phyloP scores from a whole-genome alignment of 164 flowering plant species.

The Malania oleifera region DNA sequence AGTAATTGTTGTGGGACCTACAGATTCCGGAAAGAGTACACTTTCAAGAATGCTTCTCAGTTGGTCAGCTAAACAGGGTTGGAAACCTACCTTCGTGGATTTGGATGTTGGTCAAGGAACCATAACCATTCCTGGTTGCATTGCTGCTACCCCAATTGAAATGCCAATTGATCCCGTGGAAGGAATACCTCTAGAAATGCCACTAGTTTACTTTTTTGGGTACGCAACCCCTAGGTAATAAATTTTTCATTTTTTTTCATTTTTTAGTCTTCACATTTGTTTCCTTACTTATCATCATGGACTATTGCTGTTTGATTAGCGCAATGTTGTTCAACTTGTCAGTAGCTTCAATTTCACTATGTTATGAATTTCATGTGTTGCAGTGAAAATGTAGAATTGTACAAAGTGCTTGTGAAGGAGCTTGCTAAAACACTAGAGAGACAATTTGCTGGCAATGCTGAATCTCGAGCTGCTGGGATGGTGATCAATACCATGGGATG shows the following conservation, averaged over 20 bases:
- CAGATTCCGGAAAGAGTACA: conserved; percentile 93
- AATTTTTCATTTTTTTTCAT: neutral
- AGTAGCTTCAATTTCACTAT: neutral
- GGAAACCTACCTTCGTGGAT: conserved; percentile 95
- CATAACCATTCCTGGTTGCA: conserved; percentile 80
- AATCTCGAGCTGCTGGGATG: conserved; percentile 94
- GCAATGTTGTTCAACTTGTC: neutral
- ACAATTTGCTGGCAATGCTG: conserved; percentile 76
- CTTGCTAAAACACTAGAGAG: conserved; percentile 74
- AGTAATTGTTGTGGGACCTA: conserved; percentile 89
- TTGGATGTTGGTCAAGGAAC: conserved; percentile 95
- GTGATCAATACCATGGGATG: conserved; percentile 99
- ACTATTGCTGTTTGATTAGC: neutral
- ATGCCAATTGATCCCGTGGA: conserved; percentile 95
- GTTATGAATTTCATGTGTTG: conserved; percentile 4
- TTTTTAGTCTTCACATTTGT: neutral
- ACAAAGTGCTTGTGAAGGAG: conserved; percentile 83
- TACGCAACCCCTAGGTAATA: conserved; percentile 79
- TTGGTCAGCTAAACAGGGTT: conserved; percentile 97
- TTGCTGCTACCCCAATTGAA: conserved; percentile 90
- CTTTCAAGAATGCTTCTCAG: conserved; percentile 83
- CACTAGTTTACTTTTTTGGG: conserved; percentile 85
- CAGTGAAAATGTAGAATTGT: conserved; percentile 80
- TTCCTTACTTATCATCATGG: neutral
- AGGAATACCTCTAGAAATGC: conserved; percentile 97